phyloP scores from a whole-genome alignment of 2,329 filamentous ascomycete genomes.

The Phialophora verrucosa region DNA sequence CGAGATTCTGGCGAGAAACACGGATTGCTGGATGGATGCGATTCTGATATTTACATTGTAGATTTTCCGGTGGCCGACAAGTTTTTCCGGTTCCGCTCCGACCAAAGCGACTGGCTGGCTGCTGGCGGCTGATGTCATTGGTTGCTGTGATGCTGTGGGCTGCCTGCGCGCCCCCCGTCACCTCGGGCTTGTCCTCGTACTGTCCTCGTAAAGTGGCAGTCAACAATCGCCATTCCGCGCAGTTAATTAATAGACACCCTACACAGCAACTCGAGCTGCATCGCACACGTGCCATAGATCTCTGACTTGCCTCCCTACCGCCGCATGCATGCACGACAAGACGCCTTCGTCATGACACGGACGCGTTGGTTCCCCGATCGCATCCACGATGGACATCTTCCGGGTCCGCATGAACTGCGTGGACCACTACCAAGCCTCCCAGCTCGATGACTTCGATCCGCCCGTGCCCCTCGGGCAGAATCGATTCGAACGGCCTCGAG shows the following conservation, averaged over 20 bases:
- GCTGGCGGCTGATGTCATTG: not conserved
- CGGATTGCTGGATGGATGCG: no score
- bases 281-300: not conserved
- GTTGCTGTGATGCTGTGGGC: not conserved
- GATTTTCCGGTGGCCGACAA: no score
- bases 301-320: not conserved
- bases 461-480: slow-evolving; percentile 67
- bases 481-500: slow-evolving; percentile 68
- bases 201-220: no score
- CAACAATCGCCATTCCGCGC: not conserved
- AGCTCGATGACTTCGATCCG: slow-evolving; percentile 77
- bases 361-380: slow-evolving; percentile 24
- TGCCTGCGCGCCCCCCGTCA: not conserved
- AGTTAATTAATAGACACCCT: not conserved
- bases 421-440: slow-evolving; percentile 86
- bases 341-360: slow-evolving; percentile 22
- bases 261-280: not conserved
- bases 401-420: slow-evolving; percentile 92
- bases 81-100: not conserved
- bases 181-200: no score
- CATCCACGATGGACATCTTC: slow-evolving; percentile 70
- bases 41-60: no score
- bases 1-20: no score
- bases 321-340: slow-evolving; percentile 8
- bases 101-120: no score